Base-by-base conservation (phyloP, 345 rosid species). In the Citrus glauca region DNA sequence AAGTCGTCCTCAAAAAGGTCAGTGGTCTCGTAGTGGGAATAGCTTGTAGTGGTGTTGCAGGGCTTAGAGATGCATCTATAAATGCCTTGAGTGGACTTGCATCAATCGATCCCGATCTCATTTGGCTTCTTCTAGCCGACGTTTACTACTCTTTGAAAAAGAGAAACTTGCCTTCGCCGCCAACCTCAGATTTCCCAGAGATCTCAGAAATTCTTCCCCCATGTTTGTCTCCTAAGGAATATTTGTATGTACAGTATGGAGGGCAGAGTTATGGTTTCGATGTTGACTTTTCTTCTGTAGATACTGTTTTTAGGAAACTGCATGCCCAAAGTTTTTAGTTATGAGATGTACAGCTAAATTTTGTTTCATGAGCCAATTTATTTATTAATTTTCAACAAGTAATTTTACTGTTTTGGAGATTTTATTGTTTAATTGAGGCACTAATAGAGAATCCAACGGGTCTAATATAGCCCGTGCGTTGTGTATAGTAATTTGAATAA, bases 111-210 rank as follows among this genome's bases (percentile, higher is more conserved):
- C 85, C 98, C 37, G 99, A 96, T 85, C 95, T 96, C 50, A 84
- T 95, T 25, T 92, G 99, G 98, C 88, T 96, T 79, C 93, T 94
- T 63, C 77, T 96, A 75, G 94, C 97, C 0, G 99, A 96, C 75
- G 91, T 94, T 57, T 91, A 94, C 77, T 94, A 82, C 85, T 81
- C 97, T 30, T 35, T 83, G 79, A 88, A 87, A 90, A 87, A 79
- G 86, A 87, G 79, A 70, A 82, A 85, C 64, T 22, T 79, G 50
- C 93, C 92, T 77, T 62, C 76, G 0, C 93, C 94, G 5, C 93
- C 97, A 4, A 74, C 84, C 10, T 35, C 84, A 9, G 88, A 86
- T 57, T 95, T 93, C 8, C 94, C 90, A 0, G 84, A 73, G 3
- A 56, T 92, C 32, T 77, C 89, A 32, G 67, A 10, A 57, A 83